Evolutionary conservation across 176 grass and related monocot species (phyloP).

Genomic region (Stipa capillata): DNA sequence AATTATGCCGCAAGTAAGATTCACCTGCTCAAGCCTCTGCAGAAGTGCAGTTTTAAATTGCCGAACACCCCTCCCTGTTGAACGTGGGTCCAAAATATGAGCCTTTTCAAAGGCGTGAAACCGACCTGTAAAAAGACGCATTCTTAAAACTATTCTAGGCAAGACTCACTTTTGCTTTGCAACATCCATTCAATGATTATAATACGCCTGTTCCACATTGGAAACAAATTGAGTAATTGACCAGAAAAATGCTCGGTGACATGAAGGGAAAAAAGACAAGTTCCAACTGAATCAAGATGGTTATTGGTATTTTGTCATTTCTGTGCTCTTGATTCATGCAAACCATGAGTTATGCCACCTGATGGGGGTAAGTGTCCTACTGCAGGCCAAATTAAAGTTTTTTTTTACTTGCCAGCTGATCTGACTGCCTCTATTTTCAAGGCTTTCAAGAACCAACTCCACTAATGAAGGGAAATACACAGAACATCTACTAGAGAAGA

Average conservation of each 20-base stretch:
- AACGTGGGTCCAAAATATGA: slow-evolving; percentile 57
- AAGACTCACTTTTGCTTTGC: not conserved
- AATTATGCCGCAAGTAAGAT: not conserved
- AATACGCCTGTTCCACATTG: not conserved
- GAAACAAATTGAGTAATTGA: not conserved
- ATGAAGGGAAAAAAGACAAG: not conserved
- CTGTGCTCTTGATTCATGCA: not conserved
- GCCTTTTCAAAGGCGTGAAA: slow-evolving; percentile 96
- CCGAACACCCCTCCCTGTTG: slow-evolving; percentile 67
- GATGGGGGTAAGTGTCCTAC: not conserved
- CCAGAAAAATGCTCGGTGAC: not conserved
- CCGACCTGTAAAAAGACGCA: slow-evolving; percentile 49
- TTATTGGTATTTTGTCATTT: not conserved
- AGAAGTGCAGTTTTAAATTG: slow-evolving; percentile 94
- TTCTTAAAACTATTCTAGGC: not conserved
- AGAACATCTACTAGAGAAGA: not conserved
- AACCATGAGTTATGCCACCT: not conserved
- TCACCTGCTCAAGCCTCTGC: slow-evolving; percentile 82
- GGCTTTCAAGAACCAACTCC: not conserved
- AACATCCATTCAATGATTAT: not conserved
- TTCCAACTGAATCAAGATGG: not conserved
- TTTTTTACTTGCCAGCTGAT: not conserved
- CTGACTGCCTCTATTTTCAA: not conserved
- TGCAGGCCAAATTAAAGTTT: not conserved
- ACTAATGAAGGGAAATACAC: not conserved